Evolutionary conservation across 1,284 basidiomycete species (phyloP).

Genomic region (Hypsizygus ulmarius): DNA sequence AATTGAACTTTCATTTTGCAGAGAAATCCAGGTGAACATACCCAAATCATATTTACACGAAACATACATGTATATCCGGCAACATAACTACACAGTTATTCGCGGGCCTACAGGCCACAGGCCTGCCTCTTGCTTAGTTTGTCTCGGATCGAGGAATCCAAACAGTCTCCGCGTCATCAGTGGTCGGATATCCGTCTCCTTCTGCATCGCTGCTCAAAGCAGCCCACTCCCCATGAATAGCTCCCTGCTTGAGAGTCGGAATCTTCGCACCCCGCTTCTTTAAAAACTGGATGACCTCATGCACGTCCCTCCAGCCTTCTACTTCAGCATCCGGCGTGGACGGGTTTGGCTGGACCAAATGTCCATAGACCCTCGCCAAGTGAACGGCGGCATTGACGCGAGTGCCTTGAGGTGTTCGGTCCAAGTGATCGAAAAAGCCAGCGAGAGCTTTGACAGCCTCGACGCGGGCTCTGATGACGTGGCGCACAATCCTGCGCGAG

Average conservation of each 20-base stretch:
- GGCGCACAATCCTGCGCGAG: constrained; percentile 78
- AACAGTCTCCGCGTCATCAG: constrained; percentile 11
- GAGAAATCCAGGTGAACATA: background rate
- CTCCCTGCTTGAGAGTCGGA: constrained; percentile 42
- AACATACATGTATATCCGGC: background rate
- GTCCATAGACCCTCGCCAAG: constrained; percentile 57
- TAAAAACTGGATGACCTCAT: constrained; percentile 65
- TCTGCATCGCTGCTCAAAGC: constrained; percentile 64
- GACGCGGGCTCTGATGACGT: constrained; percentile 78
- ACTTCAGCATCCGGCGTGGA: constrained; percentile 1
- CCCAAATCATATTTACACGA: background rate
- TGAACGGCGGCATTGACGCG: constrained; percentile 57
- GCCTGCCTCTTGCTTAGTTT: background rate
- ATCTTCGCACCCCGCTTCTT: constrained; percentile 63
- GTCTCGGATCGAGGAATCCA: constrained; percentile 9
- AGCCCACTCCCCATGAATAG: constrained; percentile 59
- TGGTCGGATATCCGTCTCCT: constrained; percentile 38
- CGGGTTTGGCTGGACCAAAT: constrained; percentile 28
- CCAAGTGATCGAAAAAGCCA: constrained; percentile 66
- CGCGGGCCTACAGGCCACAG: background rate
- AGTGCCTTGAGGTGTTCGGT: constrained; percentile 43
- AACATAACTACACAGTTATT: background rate
- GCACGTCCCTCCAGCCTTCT: constrained; percentile 55
- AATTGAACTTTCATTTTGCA: no score
- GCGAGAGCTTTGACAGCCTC: constrained; percentile 76